Base-by-base conservation (phyloP, 2,329 filamentous ascomycete genomes). In the Sporothrix mexicana region DNA sequence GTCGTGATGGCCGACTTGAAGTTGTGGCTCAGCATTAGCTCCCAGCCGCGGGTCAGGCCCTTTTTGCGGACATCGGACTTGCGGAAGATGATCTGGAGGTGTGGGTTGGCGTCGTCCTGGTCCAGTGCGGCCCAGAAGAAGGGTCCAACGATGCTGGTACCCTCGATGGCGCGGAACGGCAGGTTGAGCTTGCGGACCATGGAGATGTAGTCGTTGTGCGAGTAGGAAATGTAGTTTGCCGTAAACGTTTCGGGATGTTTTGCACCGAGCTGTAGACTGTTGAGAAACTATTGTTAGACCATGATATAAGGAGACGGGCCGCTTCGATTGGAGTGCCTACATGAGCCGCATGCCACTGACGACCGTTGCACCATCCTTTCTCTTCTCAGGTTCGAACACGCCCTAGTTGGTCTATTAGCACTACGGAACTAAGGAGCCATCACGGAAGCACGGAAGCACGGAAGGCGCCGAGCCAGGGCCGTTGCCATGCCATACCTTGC, bases 11-110 rank as follows among this genome's bases (percentile, higher is more conserved):
- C 81, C 2, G 84, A 86, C 13, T 79, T 81, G 80, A 90, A 86
- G 64, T 83, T 85, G 79, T 91, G 83, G 2, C 87, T 89, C 51
- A 91, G 84, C 83, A 89, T 88, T 72, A 90, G 83, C 80, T 91
- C 89, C 88, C 88, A 91, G 61, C 89, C 89, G 72, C 89, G 86
- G 17, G 88, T 91, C 77, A 84, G 84, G 74, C 88, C 88, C 80
- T 88, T 90, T 78, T 91, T 91, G 69, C 87, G 86, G 47, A 91
- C 88, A 77, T 91, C 88, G n/a, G 87, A 89, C 79, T 91, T 91
- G 76, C 89, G 86, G 77, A 88, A 89, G 73, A 91, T 84, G 76
- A 91, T 87, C 77, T 91, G 88, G 62, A 90, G 80, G 79, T 88
- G 86, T 51, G 85, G 86, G 75, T 89, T 84, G 1, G 85, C 82